Conservation (phyloP, 495 filamentous ascomycete species). For the Aspergillus sparsus region DNA sequence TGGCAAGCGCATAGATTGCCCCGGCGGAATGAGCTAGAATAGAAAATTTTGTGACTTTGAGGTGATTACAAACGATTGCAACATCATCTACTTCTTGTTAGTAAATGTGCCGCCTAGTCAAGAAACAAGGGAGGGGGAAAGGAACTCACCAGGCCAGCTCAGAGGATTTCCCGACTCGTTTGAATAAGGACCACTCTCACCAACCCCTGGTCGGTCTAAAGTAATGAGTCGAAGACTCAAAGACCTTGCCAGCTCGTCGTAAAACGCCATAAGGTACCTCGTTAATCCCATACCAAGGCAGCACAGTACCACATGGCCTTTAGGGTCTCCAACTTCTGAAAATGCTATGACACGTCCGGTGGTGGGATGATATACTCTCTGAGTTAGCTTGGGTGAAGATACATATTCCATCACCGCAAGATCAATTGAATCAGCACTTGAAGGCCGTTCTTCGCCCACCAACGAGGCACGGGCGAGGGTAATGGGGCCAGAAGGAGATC, state of each 20-base stretch:
- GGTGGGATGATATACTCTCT: constrained; percentile 80
- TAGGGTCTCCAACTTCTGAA: constrained; percentile 92
- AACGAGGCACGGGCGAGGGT: constrained; percentile 34
- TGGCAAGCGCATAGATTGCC: constrained; percentile 95
- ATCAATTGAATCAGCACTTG: constrained; percentile 83
- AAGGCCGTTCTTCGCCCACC: constrained; percentile 55
- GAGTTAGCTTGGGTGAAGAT: constrained; percentile 77
- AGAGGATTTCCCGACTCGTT: constrained; percentile 83
- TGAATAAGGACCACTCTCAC: constrained; percentile 81
- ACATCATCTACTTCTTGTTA: constrained; percentile 72
- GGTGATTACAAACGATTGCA: constrained; percentile 85
- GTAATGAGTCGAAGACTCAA: constrained; percentile 91
- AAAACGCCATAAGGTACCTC: constrained; percentile 94
- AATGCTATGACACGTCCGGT: constrained; percentile 90
- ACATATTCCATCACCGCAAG: constrained; percentile 85
- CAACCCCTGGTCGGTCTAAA: constrained; percentile 89
- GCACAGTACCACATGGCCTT: constrained; percentile 90
- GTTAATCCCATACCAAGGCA: constrained; percentile 98
- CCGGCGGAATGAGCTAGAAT: constrained; percentile 97
- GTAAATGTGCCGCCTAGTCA: constrained; percentile 5
- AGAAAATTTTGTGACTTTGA: constrained; percentile 95
- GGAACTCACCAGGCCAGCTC: constrained; percentile 82
- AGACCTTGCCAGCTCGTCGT: constrained; percentile 90
- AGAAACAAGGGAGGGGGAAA: neutral
- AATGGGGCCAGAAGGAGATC: constrained; percentile 39